These are phyloP conservation scores for Erodium maritimum DNA, from an alignment of 345 rosid species.

Conservation along the genomic window DNA sequence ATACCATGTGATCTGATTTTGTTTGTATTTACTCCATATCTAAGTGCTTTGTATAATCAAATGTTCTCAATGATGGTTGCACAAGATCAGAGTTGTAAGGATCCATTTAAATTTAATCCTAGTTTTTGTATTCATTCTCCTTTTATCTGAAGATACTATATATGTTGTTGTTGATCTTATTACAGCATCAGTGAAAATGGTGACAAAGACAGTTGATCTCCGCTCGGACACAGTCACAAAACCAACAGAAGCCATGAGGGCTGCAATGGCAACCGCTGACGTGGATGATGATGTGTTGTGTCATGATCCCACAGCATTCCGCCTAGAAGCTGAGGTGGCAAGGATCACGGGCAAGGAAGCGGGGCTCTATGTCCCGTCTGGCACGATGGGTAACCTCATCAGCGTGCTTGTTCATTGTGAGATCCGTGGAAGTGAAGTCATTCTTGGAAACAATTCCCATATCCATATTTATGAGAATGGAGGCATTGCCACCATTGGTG, in stretches of 20 bases:
- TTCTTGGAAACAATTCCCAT: slow-evolving; percentile 78
- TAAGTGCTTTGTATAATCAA: background rate
- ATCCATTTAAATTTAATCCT: background rate
- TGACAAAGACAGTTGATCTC: slow-evolving; percentile 68
- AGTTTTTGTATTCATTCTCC: background rate
- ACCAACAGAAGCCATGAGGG: slow-evolving; percentile 85
- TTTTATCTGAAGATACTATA: too few relatives aligned
- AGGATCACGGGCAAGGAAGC: slow-evolving; percentile 76
- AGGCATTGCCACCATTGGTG: slow-evolving; percentile 73
- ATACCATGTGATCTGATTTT: background rate
- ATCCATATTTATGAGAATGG: slow-evolving; percentile 80
- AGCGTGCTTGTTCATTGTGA: slow-evolving; percentile 90
- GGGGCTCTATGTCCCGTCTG: slow-evolving; percentile 80
- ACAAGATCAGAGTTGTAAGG: too few relatives aligned
- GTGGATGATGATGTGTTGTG: slow-evolving; percentile 84
- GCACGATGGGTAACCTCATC: slow-evolving; percentile 90
- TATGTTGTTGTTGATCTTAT: background rate
- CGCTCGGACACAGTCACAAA: slow-evolving; percentile 86
- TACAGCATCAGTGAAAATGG: slow-evolving; percentile 30
- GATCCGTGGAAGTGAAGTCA: slow-evolving; percentile 81
- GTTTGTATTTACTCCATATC: background rate
- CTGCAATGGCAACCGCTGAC: slow-evolving; percentile 79
- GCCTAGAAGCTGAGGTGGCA: slow-evolving; percentile 60
- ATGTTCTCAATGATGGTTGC: background rate
- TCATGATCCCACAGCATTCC: slow-evolving; percentile 54